Conservation (phyloP, 331 rosid species). For the Malus hybrid region DNA sequence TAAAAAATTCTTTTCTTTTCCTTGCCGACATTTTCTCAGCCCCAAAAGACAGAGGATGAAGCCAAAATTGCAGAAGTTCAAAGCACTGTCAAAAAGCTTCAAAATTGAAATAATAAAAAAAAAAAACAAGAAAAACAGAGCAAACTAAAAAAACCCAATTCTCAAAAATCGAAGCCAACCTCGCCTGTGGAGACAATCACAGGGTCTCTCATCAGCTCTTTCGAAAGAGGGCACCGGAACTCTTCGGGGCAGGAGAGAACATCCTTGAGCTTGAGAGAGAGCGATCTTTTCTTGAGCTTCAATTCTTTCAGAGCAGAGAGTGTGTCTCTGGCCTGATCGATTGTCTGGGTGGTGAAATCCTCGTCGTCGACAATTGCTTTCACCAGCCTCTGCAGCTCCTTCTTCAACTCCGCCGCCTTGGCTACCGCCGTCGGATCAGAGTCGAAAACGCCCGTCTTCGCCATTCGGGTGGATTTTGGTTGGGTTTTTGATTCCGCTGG, state of each 20-base stretch:
- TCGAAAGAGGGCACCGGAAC: constrained; percentile 78
- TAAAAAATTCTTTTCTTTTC: constrained; percentile 6
- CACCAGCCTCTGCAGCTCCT: constrained; percentile 57
- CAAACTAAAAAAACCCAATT: background rate
- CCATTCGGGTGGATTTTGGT: constrained; percentile 35
- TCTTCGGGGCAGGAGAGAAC: constrained; percentile 51
- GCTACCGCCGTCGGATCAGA: constrained; percentile 56
- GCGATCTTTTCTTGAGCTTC: constrained; percentile 45
- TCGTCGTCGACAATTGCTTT: constrained; percentile 61
- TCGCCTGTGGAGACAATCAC: constrained; percentile 81
- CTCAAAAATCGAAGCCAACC: constrained; percentile 33
- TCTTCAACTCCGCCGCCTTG: constrained; percentile 60
- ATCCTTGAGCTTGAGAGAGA: constrained; percentile 42
- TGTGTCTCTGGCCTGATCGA: constrained; percentile 61
- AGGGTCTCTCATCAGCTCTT: constrained; percentile 93
- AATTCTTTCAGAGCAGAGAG: constrained; percentile 55
- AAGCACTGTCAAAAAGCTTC: constrained; percentile 8
- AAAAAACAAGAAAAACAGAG: background rate
- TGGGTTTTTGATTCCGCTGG: background rate
- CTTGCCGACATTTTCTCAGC: constrained; percentile 13
- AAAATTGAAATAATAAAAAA: background rate
- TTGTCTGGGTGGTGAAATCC: constrained; percentile 39
- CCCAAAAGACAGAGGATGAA: constrained; percentile 12
- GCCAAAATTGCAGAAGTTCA: constrained; percentile 16
- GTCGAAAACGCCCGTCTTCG: constrained; percentile 57